These are phyloP conservation scores for Chlamydomonas schloesseri DNA, from an alignment of 139 green algal species.

Conservation along the genomic window DNA sequence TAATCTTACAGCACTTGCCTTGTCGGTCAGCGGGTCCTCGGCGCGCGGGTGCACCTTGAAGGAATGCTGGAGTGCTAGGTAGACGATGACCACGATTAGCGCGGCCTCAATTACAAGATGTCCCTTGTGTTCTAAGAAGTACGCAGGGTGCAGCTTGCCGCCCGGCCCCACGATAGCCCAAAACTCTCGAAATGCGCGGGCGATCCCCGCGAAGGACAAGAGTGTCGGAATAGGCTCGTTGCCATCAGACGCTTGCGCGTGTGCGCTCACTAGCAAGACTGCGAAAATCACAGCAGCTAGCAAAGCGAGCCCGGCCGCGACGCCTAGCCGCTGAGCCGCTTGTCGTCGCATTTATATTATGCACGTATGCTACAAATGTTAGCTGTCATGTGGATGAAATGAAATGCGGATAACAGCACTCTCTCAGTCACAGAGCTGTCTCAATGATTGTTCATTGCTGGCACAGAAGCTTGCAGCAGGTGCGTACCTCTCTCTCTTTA, in stretches of 20 bases:
- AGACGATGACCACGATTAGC: constrained; percentile 81
- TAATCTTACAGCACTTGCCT: constrained; percentile 52
- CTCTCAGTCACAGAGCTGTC: no score
- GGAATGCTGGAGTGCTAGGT: constrained; percentile 78
- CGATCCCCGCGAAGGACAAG: not conserved
- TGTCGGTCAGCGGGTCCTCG: constrained; percentile 80
- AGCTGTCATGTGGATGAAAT: no score
- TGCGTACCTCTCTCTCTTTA: no score
- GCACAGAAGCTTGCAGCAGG: no score
- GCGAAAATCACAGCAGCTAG: not conserved
- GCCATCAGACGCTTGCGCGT: not conserved
- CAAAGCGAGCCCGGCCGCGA: not conserved
- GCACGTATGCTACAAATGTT: no score
- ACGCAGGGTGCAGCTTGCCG: constrained; percentile 81
- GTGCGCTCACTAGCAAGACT: not conserved
- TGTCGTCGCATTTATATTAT: no score
- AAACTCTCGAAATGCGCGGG: constrained; percentile 54
- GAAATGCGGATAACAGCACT: no score
- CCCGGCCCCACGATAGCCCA: constrained; percentile 84
- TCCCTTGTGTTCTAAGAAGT: constrained; percentile 86
- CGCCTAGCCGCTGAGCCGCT: no score
- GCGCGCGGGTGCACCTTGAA: constrained; percentile 64
- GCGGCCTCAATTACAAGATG: constrained; percentile 85
- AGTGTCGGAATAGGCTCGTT: not conserved
- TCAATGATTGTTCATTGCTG: no score